These are phyloP conservation scores for Penicillium paradoxum DNA, from an alignment of 495 filamentous ascomycete species.

Conservation along the genomic window DNA sequence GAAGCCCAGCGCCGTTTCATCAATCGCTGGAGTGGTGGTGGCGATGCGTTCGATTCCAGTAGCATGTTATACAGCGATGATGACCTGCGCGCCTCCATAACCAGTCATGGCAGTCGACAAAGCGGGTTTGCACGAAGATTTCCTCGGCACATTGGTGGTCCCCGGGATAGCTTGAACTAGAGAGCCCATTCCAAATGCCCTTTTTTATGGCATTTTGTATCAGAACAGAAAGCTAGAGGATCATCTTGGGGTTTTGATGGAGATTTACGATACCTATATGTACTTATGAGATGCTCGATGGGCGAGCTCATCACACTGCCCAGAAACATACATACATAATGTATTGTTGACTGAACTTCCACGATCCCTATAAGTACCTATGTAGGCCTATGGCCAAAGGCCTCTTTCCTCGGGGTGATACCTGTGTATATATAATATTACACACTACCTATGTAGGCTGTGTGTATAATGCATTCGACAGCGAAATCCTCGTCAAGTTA, in stretches of 20 bases:
- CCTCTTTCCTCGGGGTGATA: too few relatives aligned
- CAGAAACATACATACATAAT: not conserved
- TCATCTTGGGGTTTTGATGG: not conserved
- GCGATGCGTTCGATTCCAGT: slow-evolving; percentile 39
- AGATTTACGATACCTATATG: not conserved
- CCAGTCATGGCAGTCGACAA: slow-evolving; percentile 37
- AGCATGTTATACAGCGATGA: slow-evolving; percentile 40
- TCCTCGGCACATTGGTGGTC: slow-evolving; percentile 33
- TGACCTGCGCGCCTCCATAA: slow-evolving; percentile 39
- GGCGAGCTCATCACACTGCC: not conserved
- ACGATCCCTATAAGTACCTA: too few relatives aligned
- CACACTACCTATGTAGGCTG: not conserved
- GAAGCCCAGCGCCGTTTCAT: slow-evolving; percentile 42
- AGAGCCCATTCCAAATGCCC: not conserved
- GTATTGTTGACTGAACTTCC: too few relatives aligned
- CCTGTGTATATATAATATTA: too few relatives aligned
- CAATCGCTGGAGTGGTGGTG: slow-evolving; percentile 44
- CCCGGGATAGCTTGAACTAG: slow-evolving; percentile 40
- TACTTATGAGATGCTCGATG: not conserved
- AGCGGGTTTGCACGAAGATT: slow-evolving; percentile 35
- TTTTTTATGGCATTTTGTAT: not conserved
- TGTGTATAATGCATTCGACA: not conserved
- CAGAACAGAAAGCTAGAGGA: not conserved
- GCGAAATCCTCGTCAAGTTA: not conserved
- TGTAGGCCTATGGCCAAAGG: not conserved